A percentile compares a stretch with the other conserved stretches of the same genome.
Evolutionary conservation across 305 asterid genomes (phyloP).

Genomic region (Rubia peregrina): DNA sequence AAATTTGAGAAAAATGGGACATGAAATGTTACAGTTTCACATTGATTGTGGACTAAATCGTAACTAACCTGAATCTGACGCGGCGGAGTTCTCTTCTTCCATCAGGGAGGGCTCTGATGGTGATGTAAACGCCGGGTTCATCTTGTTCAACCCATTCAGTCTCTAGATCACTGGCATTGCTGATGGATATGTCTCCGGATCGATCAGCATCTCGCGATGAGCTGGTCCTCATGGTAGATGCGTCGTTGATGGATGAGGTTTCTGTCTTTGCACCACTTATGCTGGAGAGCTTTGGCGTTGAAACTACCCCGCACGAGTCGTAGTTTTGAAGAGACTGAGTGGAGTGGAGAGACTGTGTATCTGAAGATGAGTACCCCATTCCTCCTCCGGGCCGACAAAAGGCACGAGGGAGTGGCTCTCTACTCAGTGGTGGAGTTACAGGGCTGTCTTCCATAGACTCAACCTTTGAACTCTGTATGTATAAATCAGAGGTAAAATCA

Average conservation of each 20-base stretch:
- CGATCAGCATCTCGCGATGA: slow-evolving; percentile 70
- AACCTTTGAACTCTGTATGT: slow-evolving; percentile 43
- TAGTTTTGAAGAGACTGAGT: slow-evolving; percentile 45
- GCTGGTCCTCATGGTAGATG: slow-evolving; percentile 49
- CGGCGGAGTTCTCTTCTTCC: slow-evolving; percentile 81
- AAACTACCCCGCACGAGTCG: slow-evolving; percentile 54
- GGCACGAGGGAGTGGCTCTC: slow-evolving; percentile 65
- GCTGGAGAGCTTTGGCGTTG: slow-evolving; percentile 83
- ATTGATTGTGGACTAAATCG: background rate
- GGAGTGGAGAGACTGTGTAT: slow-evolving; percentile 50
- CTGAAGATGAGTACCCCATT: slow-evolving; percentile 66
- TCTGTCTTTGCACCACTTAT: slow-evolving; percentile 67
- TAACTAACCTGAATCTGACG: slow-evolving; percentile 73
- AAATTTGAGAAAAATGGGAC: too few species aligned
- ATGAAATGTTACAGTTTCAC: too few species aligned
- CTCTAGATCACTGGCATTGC: slow-evolving; percentile 80
- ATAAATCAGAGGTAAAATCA: background rate
- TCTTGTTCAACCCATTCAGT: slow-evolving; percentile 88
- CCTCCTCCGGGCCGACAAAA: slow-evolving; percentile 48
- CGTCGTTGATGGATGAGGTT: slow-evolving; percentile 62
- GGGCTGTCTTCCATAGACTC: slow-evolving; percentile 67
- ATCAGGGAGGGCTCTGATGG: slow-evolving; percentile 66
- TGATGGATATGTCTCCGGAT: slow-evolving; percentile 65
- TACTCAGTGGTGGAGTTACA: slow-evolving; percentile 62
- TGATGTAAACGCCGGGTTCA: slow-evolving; percentile 78